Percentiles rank a stretch among this genome's conserved stretches.
Conservation (phyloP, 495 filamentous ascomycete species). For the Aspergillus conjunctus region DNA sequence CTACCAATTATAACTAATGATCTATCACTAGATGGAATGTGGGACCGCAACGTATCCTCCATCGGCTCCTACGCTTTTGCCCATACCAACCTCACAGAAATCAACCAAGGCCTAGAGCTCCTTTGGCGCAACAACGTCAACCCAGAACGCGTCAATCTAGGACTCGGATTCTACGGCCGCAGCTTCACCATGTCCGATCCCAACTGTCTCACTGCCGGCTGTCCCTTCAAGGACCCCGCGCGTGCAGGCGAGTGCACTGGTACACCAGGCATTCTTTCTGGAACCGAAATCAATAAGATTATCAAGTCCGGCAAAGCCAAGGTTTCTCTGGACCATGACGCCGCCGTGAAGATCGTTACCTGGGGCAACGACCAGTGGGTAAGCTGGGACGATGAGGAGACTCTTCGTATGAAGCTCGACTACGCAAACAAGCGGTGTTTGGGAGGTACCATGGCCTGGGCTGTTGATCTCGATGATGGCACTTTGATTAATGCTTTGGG, state of each 20-base stretch:
- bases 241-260: constrained; percentile 40
- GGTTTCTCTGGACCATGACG: constrained; percentile 18
- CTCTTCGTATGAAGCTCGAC: constrained; percentile 41
- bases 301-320: constrained; percentile 5
- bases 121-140: constrained; percentile 44
- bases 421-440: constrained; percentile 39
- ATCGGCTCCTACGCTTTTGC: constrained; percentile 25
- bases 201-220: constrained; percentile 35
- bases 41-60: constrained; percentile 28
- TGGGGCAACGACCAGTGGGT: constrained; percentile 52
- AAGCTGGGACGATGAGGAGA: constrained; percentile 46
- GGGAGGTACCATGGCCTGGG: constrained; percentile 33
- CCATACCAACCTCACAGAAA: constrained; percentile 48
- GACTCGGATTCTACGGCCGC: constrained; percentile 47
- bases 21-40: constrained; percentile 22
- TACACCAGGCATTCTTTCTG: constrained; percentile 24
- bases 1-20: neutral
- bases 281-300: constrained; percentile 26
- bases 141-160: constrained; percentile 40
- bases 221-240: constrained; percentile 27
- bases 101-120: constrained; percentile 34
- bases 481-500: constrained; percentile 12
- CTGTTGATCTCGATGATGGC: constrained; percentile 26
- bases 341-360: constrained; percentile 38
- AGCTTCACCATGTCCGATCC: constrained; percentile 40